Percentiles rank a stretch among this genome's conserved stretches.
Conservation (phyloP, 2,329 filamentous ascomycete species). For the Cryphonectria radicalis region DNA sequence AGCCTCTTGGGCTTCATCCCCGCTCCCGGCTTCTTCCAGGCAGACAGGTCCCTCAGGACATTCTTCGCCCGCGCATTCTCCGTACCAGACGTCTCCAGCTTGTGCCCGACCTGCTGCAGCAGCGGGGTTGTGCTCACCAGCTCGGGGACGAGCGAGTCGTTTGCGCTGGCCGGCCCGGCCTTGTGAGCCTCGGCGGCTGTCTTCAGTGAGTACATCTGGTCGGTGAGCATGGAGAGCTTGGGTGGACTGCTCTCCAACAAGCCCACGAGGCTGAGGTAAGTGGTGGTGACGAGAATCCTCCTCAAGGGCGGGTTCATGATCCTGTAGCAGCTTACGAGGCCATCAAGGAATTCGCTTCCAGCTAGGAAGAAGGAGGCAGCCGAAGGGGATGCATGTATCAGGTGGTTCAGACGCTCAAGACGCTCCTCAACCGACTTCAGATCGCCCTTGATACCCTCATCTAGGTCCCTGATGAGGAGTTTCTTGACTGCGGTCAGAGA, state of each 20-base stretch:
- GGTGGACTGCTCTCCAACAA: conserved; percentile 69
- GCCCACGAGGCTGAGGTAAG: conserved; percentile 75
- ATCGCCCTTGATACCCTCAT: conserved; percentile 61
- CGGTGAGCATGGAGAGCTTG: conserved; percentile 75
- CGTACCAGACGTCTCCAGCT: conserved; percentile 52
- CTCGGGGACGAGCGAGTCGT: conserved; percentile 78
- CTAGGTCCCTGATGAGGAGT: conserved; percentile 64
- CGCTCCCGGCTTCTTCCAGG: conserved; percentile 61
- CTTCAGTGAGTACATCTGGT: conserved; percentile 83
- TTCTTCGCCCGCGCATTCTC: conserved; percentile 61
- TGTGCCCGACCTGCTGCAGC: conserved; percentile 63
- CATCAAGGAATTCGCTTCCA: conserved; percentile 86
- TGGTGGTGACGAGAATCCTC: conserved; percentile 70
- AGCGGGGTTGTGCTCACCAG: conserved; percentile 81
- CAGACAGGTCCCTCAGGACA: conserved; percentile 63
- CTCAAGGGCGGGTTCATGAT: conserved; percentile 67
- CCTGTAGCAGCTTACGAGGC: conserved; percentile 67
- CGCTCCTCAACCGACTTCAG: conserved; percentile 58
- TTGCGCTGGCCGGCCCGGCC: conserved; percentile 57
- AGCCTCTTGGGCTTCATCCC: conserved; percentile 56
- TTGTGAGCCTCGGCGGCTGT: conserved; percentile 69
- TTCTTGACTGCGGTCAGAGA: conserved; percentile 65
- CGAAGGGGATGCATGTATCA: conserved; percentile 65
- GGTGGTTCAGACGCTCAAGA: conserved; percentile 63
- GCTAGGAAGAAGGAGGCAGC: conserved; percentile 70